Conservation (phyloP, 2,329 filamentous ascomycete species). For the Canariomyces notabilis region DNA sequence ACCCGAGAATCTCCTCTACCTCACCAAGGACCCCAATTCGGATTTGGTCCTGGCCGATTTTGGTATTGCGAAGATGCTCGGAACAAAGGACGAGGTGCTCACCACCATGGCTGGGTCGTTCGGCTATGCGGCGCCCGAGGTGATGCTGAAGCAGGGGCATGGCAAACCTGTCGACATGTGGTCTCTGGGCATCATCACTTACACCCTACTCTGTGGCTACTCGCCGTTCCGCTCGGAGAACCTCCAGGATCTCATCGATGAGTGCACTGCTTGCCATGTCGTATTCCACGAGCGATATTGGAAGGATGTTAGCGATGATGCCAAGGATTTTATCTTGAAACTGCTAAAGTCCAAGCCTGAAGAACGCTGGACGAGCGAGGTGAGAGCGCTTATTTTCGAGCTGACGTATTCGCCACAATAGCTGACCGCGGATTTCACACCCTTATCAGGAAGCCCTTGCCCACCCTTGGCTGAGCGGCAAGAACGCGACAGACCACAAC, state of each 20-base stretch:
- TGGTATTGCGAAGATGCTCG: slow-evolving; percentile 96
- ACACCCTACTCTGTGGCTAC: slow-evolving; percentile 96
- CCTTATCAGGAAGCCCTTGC: slow-evolving; percentile 61
- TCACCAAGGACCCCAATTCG: slow-evolving; percentile 71
- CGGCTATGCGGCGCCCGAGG: slow-evolving; percentile 93
- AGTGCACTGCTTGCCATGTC: slow-evolving; percentile 78
- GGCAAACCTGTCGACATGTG: slow-evolving; percentile 99
- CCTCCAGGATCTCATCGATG: slow-evolving; percentile 85
- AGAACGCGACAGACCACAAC: slow-evolving; percentile 92
- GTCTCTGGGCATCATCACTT: slow-evolving; percentile 98
- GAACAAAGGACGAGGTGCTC: slow-evolving; percentile 82
- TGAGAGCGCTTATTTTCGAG: slow-evolving; percentile 36
- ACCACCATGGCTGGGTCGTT: slow-evolving; percentile 99
- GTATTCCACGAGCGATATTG: slow-evolving; percentile 98
- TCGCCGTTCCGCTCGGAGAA: slow-evolving; percentile 97
- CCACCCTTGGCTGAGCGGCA: slow-evolving; percentile 85
- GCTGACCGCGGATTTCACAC: slow-evolving; percentile 23
- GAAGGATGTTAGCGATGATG: slow-evolving; percentile 93
- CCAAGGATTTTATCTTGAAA: slow-evolving; percentile 85
- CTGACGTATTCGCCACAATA: background rate
- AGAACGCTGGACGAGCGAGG: slow-evolving; percentile 71
- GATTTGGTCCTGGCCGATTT: slow-evolving; percentile 94
- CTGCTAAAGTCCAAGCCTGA: slow-evolving; percentile 75
- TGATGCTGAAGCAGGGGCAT: slow-evolving; percentile 96
- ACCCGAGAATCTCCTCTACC: slow-evolving; percentile 93